Evolutionary conservation across 2,329 filamentous ascomycete genomes (phyloP), one percentile per base, ranked within the genome.

Genomic region (Fusarium sp.): DNA sequence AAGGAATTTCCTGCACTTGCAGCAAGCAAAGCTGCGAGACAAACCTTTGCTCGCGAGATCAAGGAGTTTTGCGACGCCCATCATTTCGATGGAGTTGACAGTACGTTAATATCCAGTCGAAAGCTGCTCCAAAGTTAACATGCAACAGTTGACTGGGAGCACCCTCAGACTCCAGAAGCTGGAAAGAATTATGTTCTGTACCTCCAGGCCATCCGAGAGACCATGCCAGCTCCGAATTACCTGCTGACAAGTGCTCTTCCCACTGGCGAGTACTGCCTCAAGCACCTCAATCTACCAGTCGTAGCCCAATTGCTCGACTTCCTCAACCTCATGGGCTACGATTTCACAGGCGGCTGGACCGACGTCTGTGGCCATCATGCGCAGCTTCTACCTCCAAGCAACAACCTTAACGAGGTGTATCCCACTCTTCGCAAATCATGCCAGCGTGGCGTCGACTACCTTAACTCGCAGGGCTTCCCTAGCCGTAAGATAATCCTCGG

Each of bases 321-420:
- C 75, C 82, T 93, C 69, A 92, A 93, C 76, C 83, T 93, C 50
- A 93, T 93, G 91, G 85, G 87, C 18, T 93, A 93, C 78, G 91
- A 93, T 79, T 92, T 92, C 74, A 86, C 87, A 1, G 91, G 91
- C 0, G 85, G 89, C 13, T 93, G 91, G 91, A 87, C 86, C 5
- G 80, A 84, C 28, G 86, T 88, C 36, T 88, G 87, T 15, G 91
- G 90, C 18, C 90, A 93, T 77, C 91, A 93, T 42, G 89, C 91
- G 4, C 90, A 91, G 76, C 86, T 93, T 0, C 86, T 86, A 58
- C 82, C 86, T 0, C 86, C 86, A 4, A 76, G 72, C 6, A 69
- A 74, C 2, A 65, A 76, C 28, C 65, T 72, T 22, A 51, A 75
- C 28, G 66, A 75, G 24, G 72, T 77, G 26, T 69, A 81, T 42